Evolutionary conservation across 2,329 filamentous ascomycete genomes (phyloP), one percentile per base, ranked within the genome.

Genomic region (Paracamarosporium sp.): DNA sequence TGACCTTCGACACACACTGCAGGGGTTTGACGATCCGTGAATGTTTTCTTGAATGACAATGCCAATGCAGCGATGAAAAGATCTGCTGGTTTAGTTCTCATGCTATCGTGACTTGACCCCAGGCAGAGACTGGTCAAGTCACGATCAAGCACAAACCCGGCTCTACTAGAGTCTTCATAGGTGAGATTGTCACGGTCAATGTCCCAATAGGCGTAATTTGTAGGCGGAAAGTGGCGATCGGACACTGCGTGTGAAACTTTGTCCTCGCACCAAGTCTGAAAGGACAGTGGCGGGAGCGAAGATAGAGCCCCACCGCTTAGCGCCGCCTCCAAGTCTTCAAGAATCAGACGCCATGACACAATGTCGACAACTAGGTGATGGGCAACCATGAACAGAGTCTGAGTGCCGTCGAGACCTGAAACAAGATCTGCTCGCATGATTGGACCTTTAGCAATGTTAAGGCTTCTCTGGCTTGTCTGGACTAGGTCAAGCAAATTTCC

Each of bases 1-100:
- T 83, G 81, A 0, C 80, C 80, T 66, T 83, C 81, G 22, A 81
- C 82, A 61, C 78, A 79, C 40, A 83, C 77, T 0, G 77, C 74
- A 2, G 81, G 76, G 1, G 76, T 60, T 1, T 68, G 30, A n/a
- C 81, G 71, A 46, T 81, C 77, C 0, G 66, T 61, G 57, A 83
- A 83, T 0, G 74, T 71, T 17, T 72, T 69, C 2, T 72, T 74
- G 64, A 83, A 83, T 0, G 81, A 78, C 48, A 81, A 66, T 8
- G 73, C 56, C 17, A 78, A 52, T 7, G 69, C 69, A 1, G 74
- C 70, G 2, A 77, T 63, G 41, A 78, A 61, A 4, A 78, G 64
- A 53, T 78, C 76, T 1, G 76, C 54, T 1, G 71, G 73, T 43
- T 78, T 71, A 0, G 75, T 77, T 4, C 64, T 60, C 15, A 77